Conservation (phyloP, 2,329 filamentous ascomycete species). For the Endoconidiophora polonica region DNA sequence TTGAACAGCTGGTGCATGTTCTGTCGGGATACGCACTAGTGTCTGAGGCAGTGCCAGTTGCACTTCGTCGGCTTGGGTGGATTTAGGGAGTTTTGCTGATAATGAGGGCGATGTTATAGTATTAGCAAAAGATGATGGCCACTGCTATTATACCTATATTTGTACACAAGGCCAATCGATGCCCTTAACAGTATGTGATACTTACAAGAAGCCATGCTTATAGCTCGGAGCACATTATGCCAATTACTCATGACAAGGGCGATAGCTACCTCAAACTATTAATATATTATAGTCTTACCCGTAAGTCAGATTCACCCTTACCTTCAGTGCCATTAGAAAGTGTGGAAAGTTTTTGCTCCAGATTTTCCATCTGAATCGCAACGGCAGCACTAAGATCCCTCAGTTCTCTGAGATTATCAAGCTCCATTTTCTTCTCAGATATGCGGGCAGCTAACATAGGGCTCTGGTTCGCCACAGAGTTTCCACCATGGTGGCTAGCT, state of each 20-base stretch:
- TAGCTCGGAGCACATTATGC: conserved; percentile 71
- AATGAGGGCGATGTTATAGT: background rate
- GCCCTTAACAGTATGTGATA: background rate
- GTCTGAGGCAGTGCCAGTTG: conserved; percentile 48
- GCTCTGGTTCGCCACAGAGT: conserved; percentile 41
- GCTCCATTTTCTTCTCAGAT: conserved; percentile 70
- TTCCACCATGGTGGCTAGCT: conserved; percentile 30
- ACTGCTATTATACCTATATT: background rate
- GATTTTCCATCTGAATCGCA: conserved; percentile 64
- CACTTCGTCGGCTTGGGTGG: background rate
- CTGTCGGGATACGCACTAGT: conserved; percentile 68
- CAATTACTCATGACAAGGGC: conserved; percentile 74
- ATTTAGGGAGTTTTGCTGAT: conserved; percentile 9
- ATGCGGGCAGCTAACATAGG: conserved; percentile 58
- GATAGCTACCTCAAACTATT: conserved; percentile 38
- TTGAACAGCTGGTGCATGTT: conserved; percentile 51
- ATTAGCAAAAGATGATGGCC: background rate
- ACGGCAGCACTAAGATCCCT: conserved; percentile 64
- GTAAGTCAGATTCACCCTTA: conserved; percentile 19
- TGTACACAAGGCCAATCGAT: background rate
- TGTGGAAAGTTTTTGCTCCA: conserved; percentile 63
- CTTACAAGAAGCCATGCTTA: conserved; percentile 73
- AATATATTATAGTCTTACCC: background rate
- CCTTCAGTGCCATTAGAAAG: conserved; percentile 71
- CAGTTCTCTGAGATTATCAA: conserved; percentile 62